These are phyloP conservation scores for Chlorella vulgaris DNA, from an alignment of 139 green algal genomes.

Conservation along the genomic window DNA sequence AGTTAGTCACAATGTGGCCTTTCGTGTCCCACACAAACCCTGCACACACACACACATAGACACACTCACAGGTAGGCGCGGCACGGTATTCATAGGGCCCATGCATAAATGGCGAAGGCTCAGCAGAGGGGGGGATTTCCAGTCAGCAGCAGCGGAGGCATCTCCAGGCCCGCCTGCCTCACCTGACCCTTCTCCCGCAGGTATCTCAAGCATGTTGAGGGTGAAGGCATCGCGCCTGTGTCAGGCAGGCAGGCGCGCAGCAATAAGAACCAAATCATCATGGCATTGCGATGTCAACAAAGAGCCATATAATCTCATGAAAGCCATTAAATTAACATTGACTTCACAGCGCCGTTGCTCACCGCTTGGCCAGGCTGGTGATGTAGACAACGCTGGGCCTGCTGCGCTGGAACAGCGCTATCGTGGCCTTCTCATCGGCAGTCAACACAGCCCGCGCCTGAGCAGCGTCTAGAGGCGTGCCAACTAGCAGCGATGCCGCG, in stretches of 20 bases:
- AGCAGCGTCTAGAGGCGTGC: conserved; percentile 2
- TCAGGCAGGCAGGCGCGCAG: neutral
- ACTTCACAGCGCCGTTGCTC: too few species aligned
- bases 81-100: neutral
- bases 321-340: too few species aligned
- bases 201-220: conserved; percentile 69
- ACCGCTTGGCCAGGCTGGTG: conserved; percentile 64
- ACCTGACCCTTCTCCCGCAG: conserved; percentile 65
- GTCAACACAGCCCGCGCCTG: conserved; percentile 33
- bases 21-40: conserved; percentile 80
- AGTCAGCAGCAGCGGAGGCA: neutral
- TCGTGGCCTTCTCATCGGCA: conserved; percentile 50
- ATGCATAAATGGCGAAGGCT: neutral
- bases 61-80: too few species aligned
- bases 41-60: conserved; percentile 60
- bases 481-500: conserved; percentile 11
- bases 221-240: conserved; percentile 70
- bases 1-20: conserved; percentile 82
- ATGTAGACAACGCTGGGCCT: conserved; percentile 79
- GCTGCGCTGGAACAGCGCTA: conserved; percentile 68
- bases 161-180: neutral
- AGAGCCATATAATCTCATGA: too few species aligned
- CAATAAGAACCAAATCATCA: neutral
- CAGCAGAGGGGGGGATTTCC: too few species aligned
- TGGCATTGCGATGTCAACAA: neutral